These are phyloP conservation scores for Thermomyces lanuginosus DNA, from an alignment of 2,329 filamentous ascomycete species.

Conservation along the genomic window DNA sequence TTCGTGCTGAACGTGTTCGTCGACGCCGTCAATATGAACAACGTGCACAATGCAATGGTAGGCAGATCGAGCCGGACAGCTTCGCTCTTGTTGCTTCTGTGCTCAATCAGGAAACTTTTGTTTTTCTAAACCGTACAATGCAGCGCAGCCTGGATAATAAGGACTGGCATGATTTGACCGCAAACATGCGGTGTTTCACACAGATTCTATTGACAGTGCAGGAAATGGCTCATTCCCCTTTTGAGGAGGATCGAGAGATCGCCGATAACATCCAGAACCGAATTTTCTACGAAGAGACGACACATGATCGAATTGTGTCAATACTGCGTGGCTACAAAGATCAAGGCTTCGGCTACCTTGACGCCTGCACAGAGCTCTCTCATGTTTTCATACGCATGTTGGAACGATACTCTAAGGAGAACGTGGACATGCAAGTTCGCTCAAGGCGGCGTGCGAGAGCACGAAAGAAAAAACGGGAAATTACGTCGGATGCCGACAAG, in stretches of 20 bases:
- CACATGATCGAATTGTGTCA: constrained; percentile 69
- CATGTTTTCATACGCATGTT: constrained; percentile 86
- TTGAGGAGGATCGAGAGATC: constrained; percentile 93
- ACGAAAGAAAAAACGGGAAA: constrained; percentile 43
- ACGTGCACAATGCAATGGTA: constrained; percentile 33
- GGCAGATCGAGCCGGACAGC: constrained; percentile 49
- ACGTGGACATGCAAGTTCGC: constrained; percentile 81
- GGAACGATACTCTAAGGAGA: constrained; percentile 87
- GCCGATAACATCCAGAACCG: constrained; percentile 92
- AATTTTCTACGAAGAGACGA: constrained; percentile 96
- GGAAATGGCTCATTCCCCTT: constrained; percentile 68
- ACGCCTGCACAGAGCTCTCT: constrained; percentile 75
- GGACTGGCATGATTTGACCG: constrained; percentile 70
- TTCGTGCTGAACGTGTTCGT: constrained; percentile 66
- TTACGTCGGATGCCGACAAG: constrained; percentile 29
- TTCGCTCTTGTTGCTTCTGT: constrained; percentile 81
- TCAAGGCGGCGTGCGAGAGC: constrained; percentile 57
- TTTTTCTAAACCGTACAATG: constrained; percentile 70
- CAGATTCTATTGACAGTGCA: constrained; percentile 86
- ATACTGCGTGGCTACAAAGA: constrained; percentile 79
- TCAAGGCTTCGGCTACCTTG: constrained; percentile 83
- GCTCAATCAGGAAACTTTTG: constrained; percentile 87
- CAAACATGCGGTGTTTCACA: constrained; percentile 85
- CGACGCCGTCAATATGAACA: constrained; percentile 43
- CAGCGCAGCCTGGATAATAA: constrained; percentile 66